Evolutionary conservation across 495 filamentous ascomycete genomes (phyloP).

Genomic region (Hypoxylon perforatum): DNA sequence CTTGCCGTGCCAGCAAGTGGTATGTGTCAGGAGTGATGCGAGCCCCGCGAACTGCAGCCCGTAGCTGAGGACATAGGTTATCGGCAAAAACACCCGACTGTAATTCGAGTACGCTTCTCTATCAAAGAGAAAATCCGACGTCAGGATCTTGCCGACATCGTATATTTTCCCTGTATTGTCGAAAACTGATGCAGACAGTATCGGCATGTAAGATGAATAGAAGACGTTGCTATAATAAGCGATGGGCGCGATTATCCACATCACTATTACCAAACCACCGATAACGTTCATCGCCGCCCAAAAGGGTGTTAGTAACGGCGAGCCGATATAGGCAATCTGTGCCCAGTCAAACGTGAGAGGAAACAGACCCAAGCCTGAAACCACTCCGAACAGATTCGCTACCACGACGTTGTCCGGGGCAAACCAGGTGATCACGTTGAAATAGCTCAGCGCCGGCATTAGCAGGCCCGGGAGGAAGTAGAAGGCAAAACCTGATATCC

Average conservation of each 20-base stretch:
- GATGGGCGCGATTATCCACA: conserved; percentile 88
- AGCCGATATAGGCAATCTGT: conserved; percentile 91
- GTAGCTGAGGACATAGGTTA: conserved; percentile 84
- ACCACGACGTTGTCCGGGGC: conserved; percentile 80
- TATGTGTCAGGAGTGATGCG: conserved; percentile 76
- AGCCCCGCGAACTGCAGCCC: conserved; percentile 84
- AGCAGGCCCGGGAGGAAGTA: conserved; percentile 90
- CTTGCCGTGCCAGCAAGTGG: conserved; percentile 76
- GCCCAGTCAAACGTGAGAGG: conserved; percentile 94
- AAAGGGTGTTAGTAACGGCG: conserved; percentile 85
- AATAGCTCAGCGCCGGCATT: conserved; percentile 88
- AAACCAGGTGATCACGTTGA: conserved; percentile 92
- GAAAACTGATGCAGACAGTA: conserved; percentile 79
- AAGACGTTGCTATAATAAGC: conserved; percentile 82
- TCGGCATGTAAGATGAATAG: conserved; percentile 83
- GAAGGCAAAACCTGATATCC: conserved; percentile 72
- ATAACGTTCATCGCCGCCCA: conserved; percentile 94
- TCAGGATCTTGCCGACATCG: conserved; percentile 79
- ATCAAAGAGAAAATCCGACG: conserved; percentile 77
- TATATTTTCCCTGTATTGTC: conserved; percentile 83
- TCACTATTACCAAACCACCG: conserved; percentile 83
- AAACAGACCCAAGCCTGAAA: conserved; percentile 87
- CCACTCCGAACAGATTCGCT: conserved; percentile 84
- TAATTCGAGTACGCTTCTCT: conserved; percentile 75
- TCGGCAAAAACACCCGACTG: conserved; percentile 82